A percentile compares a stretch with the other conserved stretches of the same genome.
These are phyloP conservation scores for Nicotiana paniculata DNA, from an alignment of 257 asterid species.

Conservation along the genomic window DNA sequence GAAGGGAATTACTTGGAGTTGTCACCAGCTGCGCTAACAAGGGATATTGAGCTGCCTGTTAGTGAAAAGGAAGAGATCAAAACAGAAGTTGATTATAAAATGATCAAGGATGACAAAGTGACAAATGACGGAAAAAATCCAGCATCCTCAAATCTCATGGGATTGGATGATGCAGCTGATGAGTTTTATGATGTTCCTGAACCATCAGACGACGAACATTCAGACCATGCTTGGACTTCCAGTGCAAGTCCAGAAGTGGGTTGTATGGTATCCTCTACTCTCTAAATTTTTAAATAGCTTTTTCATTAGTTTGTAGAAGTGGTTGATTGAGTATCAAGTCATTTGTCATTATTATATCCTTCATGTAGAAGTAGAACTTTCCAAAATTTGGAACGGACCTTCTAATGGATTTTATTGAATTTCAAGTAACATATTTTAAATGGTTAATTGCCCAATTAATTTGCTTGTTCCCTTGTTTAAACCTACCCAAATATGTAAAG, in stretches of 20 bases:
- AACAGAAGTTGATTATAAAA: constrained; percentile 27
- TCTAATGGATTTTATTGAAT: neutral
- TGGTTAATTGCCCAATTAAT: neutral
- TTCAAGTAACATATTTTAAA: neutral
- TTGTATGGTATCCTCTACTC: constrained; percentile 35
- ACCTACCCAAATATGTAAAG: neutral
- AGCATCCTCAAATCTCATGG: constrained; percentile 46
- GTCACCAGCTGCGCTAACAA: constrained; percentile 32
- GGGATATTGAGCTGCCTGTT: constrained; percentile 32
- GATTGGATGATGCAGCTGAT: constrained; percentile 52
- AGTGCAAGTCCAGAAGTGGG: constrained; percentile 29
- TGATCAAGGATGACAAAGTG: constrained; percentile 18
- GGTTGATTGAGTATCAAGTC: neutral
- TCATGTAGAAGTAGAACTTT: neutral
- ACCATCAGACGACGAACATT: constrained; percentile 46
- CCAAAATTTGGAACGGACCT: neutral
- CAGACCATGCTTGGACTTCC: constrained; percentile 39
- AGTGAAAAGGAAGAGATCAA: constrained; percentile 39
- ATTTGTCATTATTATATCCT: neutral
- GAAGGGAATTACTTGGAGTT: constrained; percentile 36
- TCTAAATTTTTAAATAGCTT: neutral
- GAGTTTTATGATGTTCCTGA: constrained; percentile 83
- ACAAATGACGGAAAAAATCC: constrained; percentile 27
- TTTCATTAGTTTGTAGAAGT: neutral
- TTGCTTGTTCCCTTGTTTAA: neutral